Evolutionary conservation across 2,329 filamentous ascomycete species (phyloP), one percentile per base, ranked within the genome.

Genomic region (Alternaria sp.): DNA sequence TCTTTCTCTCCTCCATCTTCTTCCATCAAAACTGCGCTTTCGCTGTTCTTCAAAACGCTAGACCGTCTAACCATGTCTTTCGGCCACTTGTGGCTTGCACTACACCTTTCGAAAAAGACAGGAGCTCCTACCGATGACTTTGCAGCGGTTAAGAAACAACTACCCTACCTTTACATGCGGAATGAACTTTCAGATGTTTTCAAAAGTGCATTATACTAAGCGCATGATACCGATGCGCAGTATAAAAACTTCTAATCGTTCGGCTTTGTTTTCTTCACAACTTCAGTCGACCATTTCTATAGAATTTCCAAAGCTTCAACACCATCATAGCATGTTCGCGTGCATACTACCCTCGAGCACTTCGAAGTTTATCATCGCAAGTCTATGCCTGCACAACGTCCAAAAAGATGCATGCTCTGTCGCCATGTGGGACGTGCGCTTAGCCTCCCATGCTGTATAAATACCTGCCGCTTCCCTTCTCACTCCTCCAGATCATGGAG

Each of bases 201-300:
- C 30, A 30, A 32, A 32, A 32, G 2, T 3, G 3, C 3, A 4
- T 32, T 7, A 0, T 8, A 0, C 3, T 15, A 4, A 32, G 13
- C 1, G 13, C 13, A 36, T 36, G 30, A 36, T 36, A 40, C 32
- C 7, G 32, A 36, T n/a, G 15, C 15, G 32, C 32, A 10, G 2
- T 8, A 5, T 40, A n/a, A 5, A n/a, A 40, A 10, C 32, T 40
- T 10, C 15, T n/a, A 36, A 5, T 36, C 15, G 13, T 36, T n/a
- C 32, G 15, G 32, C 32, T 36, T 36, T 36, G 3, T 1, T 5
- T n/a, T 36, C 32, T 36, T 36, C 13, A 36, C 4, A 5, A 4
- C 15, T n/a, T n/a, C 32, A 36, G 6, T 36, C 32, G 13, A 36
- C 13, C 13, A 36, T 8, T 9, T n/a, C 32, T 7, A 9, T 9